Conservation (phyloP, 75 land plant species). For the Pinus albicaulis region DNA sequence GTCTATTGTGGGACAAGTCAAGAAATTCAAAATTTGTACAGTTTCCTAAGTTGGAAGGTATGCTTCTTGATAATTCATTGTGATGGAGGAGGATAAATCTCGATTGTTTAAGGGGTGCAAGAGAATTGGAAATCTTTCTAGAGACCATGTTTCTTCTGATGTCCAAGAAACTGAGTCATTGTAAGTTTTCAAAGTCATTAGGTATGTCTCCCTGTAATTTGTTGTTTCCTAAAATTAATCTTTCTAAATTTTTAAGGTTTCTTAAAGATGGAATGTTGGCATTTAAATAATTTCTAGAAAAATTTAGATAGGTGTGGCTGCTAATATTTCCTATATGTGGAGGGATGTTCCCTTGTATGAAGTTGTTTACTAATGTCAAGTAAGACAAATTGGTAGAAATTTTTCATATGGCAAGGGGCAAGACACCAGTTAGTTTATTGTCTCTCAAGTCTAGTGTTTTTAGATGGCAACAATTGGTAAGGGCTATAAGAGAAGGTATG, state of each 20-base stretch:
- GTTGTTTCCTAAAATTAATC: constrained; percentile 24
- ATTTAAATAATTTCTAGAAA: constrained; percentile 27
- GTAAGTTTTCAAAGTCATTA: constrained; percentile 39
- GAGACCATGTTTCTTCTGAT: constrained; percentile 17
- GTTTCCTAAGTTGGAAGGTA: constrained; percentile 22
- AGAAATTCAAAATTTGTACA: constrained; percentile 7
- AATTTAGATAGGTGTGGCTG: constrained; percentile 12
- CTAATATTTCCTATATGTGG: constrained; percentile 19
- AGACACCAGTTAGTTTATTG: constrained; percentile 13
- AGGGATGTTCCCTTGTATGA: constrained; percentile 23
- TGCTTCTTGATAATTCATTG: constrained; percentile 16
- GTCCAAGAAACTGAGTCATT: constrained; percentile 14
- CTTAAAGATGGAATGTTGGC: constrained; percentile 31
- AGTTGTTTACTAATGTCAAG: constrained; percentile 11
- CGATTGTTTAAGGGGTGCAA: constrained; percentile 16
- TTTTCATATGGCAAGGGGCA: constrained; percentile 10
- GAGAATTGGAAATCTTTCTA: constrained; percentile 18
- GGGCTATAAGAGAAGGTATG: constrained; percentile 15
- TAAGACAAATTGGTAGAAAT: constrained; percentile 4
- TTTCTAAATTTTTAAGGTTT: constrained; percentile 19
- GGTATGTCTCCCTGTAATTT: constrained; percentile 44
- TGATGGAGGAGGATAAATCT: constrained; percentile 15
- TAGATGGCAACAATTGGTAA: constrained; percentile 5
- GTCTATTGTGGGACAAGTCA: constrained; percentile 14
- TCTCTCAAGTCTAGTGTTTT: constrained; percentile 7